Evolutionary conservation across 257 asterid species (phyloP), one percentile per base, ranked within the genome.

Genomic region (Jacaranda copaia): DNA sequence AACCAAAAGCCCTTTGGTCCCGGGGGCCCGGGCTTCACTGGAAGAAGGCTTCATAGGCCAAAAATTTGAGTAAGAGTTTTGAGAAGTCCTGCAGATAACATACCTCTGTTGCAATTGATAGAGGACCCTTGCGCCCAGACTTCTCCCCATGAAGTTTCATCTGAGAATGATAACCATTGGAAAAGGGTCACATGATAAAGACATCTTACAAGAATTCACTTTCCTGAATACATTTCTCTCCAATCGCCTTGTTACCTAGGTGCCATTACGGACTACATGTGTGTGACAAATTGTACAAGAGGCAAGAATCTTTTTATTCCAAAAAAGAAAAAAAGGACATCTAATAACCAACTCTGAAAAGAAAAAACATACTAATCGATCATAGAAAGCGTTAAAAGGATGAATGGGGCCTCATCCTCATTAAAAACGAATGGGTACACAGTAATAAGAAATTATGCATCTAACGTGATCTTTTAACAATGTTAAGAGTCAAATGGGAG

Each of bases 41-140:
- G 32, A 25, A 25, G 1, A 25, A 25, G 32, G 32, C 32, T 25
- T 25, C 32, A 25, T 25, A 0, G 32, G 32, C 32, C 32, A 25
- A 25, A 25, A 42, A 42, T 42, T 8, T 42, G 46, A 42, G 46
- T 18, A 36, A 18, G 45, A 53, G 16, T 32, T 53, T 10, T 42
- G 38, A 1, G 39, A 52, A 56, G 68, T 58, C n/a, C 67, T 75
- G 11, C 4, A 60, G 59, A 72, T 12, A 74, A 72, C 62, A 67
- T 81, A 87, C 93, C 91, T 90, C 93, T 15, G 93, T 90, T 68
- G 93, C 90, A 68, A 90, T 79, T 3, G 93, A 79, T 64, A 90
- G 82, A 78, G 86, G 92, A 74, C 96, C 96, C 84, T 90, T 89
- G 69, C 91, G 91, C 39, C 96, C 96, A 6, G 89, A 80, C 83